Evolutionary conservation across 208 protist genomes (phyloP).

Genomic region (Trypanosoma platydactyli): DNA sequence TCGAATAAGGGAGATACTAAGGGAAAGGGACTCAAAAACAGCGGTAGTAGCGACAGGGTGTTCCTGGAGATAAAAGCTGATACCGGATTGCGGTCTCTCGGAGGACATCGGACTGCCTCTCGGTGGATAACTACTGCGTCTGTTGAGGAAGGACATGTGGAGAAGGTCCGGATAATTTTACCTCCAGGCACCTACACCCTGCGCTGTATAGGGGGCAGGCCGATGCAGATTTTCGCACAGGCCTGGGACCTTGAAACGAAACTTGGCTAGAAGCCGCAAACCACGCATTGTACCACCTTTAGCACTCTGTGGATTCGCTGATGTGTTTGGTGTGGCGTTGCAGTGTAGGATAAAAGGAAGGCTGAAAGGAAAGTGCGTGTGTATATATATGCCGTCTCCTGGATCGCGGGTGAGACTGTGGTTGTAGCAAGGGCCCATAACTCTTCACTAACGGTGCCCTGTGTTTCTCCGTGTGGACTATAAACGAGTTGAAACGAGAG

Average conservation of each 20-base stretch:
- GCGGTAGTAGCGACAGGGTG: conserved; percentile 7
- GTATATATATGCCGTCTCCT: too few relatives aligned
- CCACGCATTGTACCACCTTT: not conserved
- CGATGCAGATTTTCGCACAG: conserved; percentile 76
- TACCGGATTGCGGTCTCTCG: conserved; percentile 9
- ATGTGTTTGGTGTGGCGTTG: too few relatives aligned
- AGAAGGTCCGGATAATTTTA: conserved; percentile 54
- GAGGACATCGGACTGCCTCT: not conserved
- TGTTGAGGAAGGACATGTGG: conserved; percentile 30
- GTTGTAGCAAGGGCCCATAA: not conserved
- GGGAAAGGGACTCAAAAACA: not conserved
- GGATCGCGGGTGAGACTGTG: too few relatives aligned
- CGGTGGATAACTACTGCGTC: conserved; percentile 44
- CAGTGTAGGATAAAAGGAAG: not conserved
- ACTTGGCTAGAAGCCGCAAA: conserved; percentile 39
- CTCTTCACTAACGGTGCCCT: too few relatives aligned
- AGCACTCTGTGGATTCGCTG: not conserved
- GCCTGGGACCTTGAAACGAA: conserved; percentile 80
- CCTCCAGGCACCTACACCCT: conserved; percentile 68
- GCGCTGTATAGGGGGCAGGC: conserved; percentile 41
- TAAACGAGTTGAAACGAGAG: too few relatives aligned
- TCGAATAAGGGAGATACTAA: not conserved
- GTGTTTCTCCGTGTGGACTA: too few relatives aligned
- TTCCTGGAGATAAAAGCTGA: conserved; percentile 20
- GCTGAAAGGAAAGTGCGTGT: not conserved